phyloP scores from a whole-genome alignment of 2,329 filamentous ascomycete species.

The Orbilia javanica region DNA sequence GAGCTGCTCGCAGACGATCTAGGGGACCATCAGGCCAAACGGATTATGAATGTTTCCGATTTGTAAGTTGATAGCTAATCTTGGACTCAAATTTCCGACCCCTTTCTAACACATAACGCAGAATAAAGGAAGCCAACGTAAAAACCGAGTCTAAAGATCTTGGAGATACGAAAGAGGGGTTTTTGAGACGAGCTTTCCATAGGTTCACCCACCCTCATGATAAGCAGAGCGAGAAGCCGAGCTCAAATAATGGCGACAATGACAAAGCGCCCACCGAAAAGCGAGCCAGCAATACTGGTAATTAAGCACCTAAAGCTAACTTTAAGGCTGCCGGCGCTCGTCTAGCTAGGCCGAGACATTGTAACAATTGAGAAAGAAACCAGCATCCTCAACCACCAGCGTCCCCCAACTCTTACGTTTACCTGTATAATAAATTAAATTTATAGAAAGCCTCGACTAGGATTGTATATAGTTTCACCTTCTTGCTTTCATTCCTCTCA shows the following conservation, averaged over 20 bases:
- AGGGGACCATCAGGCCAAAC: constrained; percentile 88
- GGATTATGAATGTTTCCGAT: constrained; percentile 84
- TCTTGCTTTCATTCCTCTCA: constrained; percentile 11
- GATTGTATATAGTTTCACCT: constrained; percentile 24
- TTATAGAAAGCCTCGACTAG: constrained; percentile 5
- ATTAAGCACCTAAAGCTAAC: not conserved
- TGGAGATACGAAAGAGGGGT: constrained; percentile 27
- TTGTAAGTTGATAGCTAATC: constrained; percentile 13
- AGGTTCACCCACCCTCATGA: constrained; percentile 43
- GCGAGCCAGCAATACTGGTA: constrained; percentile 28
- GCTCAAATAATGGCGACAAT: not conserved
- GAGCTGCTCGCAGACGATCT: constrained; percentile 98
- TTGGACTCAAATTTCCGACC: not conserved
- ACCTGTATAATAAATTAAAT: constrained; percentile 19
- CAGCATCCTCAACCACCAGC: not conserved
- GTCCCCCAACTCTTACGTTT: not conserved
- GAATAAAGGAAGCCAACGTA: constrained; percentile 32
- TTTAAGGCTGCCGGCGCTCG: not conserved
- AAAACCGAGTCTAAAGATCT: constrained; percentile 11
- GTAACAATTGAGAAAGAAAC: not conserved
- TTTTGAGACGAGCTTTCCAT: constrained; percentile 51
- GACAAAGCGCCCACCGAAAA: constrained; percentile 24
- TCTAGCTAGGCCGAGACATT: not conserved
- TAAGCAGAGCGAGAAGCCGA: constrained; percentile 37
- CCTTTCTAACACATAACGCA: not conserved